These are phyloP conservation scores for Canavalia ensiformis DNA, from an alignment of 306 rosid genomes.

Conservation along the genomic window DNA sequence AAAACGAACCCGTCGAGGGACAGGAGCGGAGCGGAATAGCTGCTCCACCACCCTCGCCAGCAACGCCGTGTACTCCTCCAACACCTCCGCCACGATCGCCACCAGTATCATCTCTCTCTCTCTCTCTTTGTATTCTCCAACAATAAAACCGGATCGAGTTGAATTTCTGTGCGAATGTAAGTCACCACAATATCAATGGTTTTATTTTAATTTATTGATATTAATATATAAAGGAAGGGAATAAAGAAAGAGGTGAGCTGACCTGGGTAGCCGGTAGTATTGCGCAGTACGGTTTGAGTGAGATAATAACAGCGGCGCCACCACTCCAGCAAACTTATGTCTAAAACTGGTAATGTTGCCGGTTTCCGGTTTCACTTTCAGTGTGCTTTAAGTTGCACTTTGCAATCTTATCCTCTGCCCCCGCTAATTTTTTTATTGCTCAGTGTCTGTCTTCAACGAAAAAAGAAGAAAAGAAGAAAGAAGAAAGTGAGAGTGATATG, in stretches of 20 bases:
- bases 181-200: background rate
- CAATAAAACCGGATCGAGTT: slow-evolving; percentile 6
- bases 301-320: slow-evolving; percentile 35
- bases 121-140: background rate
- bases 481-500: no score
- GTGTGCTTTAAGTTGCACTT: slow-evolving; percentile 30
- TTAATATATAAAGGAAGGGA: background rate
- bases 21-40: slow-evolving; percentile 66
- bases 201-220: background rate
- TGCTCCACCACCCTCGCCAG: slow-evolving; percentile 74
- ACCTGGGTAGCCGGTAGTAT: slow-evolving; percentile 41
- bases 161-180: background rate
- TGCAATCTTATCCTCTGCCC: slow-evolving; percentile 39
- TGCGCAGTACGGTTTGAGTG: background rate
- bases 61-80: slow-evolving; percentile 88
- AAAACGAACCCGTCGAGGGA: slow-evolving; percentile 78
- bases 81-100: slow-evolving; percentile 72
- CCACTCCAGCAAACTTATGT: background rate
- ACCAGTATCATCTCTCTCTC: slow-evolving; percentile 68
- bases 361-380: slow-evolving; percentile 44
- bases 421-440: background rate
- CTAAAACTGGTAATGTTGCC: background rate
- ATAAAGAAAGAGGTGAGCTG: background rate
- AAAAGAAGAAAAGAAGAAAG: no score
- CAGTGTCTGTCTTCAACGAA: no score